A percentile compares a stretch with the other conserved stretches of the same genome.
These are phyloP conservation scores for Tuber indicum DNA, from an alignment of 495 filamentous ascomycete species.

Conservation along the genomic window DNA sequence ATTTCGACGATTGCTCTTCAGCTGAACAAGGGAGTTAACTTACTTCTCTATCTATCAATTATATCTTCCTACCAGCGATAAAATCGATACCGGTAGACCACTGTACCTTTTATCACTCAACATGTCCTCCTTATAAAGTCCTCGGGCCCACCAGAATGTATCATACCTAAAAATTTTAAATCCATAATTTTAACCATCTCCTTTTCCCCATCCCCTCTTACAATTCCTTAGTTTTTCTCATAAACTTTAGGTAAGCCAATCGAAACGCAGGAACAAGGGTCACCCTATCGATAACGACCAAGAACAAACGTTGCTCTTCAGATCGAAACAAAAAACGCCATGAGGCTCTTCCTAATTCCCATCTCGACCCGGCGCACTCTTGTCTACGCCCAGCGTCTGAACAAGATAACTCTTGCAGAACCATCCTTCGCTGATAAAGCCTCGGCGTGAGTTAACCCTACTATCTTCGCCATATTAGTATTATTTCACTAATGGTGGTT, in stretches of 20 bases:
- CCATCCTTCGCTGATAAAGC: conserved; percentile 39
- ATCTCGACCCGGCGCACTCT: conserved; percentile 87
- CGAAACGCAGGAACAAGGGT: not conserved
- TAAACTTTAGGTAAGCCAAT: not conserved
- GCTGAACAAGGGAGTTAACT: not conserved
- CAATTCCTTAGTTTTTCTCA: not conserved
- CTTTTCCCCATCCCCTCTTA: not conserved
- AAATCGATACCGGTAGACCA: not conserved
- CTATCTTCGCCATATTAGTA: not conserved
- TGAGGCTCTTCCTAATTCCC: conserved; percentile 93
- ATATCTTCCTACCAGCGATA: not conserved
- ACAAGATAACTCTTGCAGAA: conserved; percentile 38
- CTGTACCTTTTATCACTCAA: not conserved
- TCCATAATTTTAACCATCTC: not conserved
- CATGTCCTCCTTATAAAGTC: not conserved
- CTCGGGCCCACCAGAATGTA: not conserved
- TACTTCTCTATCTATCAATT: not conserved
- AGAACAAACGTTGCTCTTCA: not conserved
- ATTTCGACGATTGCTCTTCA: not conserved
- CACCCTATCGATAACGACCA: not conserved
- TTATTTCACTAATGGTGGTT: not conserved
- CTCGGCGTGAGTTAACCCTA: conserved; percentile 29
- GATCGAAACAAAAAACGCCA: conserved; percentile 43
- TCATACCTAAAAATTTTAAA: not conserved
- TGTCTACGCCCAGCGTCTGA: conserved; percentile 79